Base-by-base conservation (phyloP, 768 basidiomycete genomes). In the Suillus fuscotomentosus region DNA sequence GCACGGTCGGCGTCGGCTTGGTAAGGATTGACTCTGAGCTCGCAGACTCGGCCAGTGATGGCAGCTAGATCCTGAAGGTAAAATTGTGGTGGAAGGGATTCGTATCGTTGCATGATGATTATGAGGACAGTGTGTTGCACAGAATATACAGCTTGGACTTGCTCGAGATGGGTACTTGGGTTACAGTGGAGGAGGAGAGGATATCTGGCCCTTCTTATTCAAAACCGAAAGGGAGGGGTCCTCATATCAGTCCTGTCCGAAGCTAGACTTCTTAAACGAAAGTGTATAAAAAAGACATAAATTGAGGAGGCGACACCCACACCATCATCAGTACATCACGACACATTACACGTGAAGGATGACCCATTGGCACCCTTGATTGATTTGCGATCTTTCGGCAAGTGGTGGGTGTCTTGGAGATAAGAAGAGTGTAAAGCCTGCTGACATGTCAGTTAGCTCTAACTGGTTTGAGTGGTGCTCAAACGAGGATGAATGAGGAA, bases 1-100 rank as follows among this genome's bases (percentile, higher is more conserved):
- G 64, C 69, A 0, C 65, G 68, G 64, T 79, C 77, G 13, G 78
- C 78, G 39, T 71, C 71, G n/a, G 72, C 72, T 69, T 78, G 72
- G 63, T 71, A 67, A 24, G 71, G 42, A 60, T 72, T 79, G 51
- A 74, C 69, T 65, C 73, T 74, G 67, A 79, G 70, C 62, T 79
- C 76, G 65, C 70, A 79, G 66, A 75, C 75, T 54, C 73, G 74
- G 31, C 74, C 72, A 36, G 78, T 77, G 36, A 79, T 76, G 42
- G 76, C 74, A 24, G 70, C 70, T 36, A 79, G 73, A 65, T 79
- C 77, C 61, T 72, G 69, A 22, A 79, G 74, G 60, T 71, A 71
- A 68, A 79, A 79, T 41, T 78, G 75, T 5, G 76, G 64, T 2
- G 78, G 78, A 50, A 79, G 76, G 31, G 57, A 59, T 42, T 42